Percentiles rank a stretch among this genome's conserved stretches.
Evolutionary conservation across 1,284 basidiomycete species (phyloP).

Genomic region (Ustilago curta): DNA sequence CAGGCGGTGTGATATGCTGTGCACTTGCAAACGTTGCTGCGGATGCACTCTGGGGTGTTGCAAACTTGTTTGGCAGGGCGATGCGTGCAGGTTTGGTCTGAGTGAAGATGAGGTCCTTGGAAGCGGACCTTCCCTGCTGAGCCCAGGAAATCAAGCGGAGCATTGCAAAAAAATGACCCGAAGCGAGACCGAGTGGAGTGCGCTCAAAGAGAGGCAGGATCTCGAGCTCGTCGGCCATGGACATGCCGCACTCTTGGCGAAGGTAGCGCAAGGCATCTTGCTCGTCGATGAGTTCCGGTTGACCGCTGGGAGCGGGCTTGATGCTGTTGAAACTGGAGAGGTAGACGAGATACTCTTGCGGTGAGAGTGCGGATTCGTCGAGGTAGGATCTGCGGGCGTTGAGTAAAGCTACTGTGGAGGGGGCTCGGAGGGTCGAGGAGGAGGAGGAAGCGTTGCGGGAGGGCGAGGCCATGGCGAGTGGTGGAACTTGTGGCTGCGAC

Average conservation of each 20-base stretch:
- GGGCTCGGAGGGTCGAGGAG: slow-evolving; percentile 24
- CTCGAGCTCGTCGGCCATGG: slow-evolving; percentile 64
- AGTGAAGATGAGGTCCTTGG: slow-evolving; percentile 61
- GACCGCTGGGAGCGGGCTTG: slow-evolving; percentile 61
- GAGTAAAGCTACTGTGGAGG: slow-evolving; percentile 28
- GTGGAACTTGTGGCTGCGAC: slow-evolving; percentile 24
- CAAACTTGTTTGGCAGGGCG: slow-evolving; percentile 26
- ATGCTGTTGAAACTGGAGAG: slow-evolving; percentile 58
- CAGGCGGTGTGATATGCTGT: slow-evolving; percentile 35
- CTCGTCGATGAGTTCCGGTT: slow-evolving; percentile 63
- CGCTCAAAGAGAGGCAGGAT: slow-evolving; percentile 68
- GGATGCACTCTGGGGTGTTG: slow-evolving; percentile 39
- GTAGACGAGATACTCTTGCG: slow-evolving; percentile 63
- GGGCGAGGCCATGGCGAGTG: slow-evolving; percentile 23
- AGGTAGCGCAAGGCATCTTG: slow-evolving; percentile 65
- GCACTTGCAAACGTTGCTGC: slow-evolving; percentile 37
- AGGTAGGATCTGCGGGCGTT: slow-evolving; percentile 48
- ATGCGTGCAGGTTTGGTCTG: slow-evolving; percentile 60
- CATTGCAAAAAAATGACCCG: slow-evolving; percentile 67
- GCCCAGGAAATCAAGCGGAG: slow-evolving; percentile 66
- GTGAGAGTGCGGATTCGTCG: slow-evolving; percentile 65
- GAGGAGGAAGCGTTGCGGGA: slow-evolving; percentile 32
- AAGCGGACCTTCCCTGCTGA: slow-evolving; percentile 56
- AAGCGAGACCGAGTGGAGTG: slow-evolving; percentile 59
- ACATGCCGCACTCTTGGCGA: slow-evolving; percentile 61